Evolutionary conservation across 129 eudicot species (phyloP), one percentile per base, ranked within the genome.

Genomic region (Pulicaria dysenterica): DNA sequence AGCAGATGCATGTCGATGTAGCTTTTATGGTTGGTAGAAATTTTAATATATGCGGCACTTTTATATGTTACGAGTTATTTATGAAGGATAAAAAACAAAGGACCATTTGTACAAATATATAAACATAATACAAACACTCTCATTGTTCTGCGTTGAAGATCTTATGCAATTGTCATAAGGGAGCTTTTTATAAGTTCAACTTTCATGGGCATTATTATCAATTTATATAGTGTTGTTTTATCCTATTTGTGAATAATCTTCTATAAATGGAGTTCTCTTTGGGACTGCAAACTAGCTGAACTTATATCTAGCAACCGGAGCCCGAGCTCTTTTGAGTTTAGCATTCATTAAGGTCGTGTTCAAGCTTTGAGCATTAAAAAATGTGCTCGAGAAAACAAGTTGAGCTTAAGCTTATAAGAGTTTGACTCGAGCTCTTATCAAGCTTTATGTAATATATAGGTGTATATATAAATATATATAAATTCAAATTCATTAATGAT

Each of bases 181-280:
- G 44, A 67, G 55, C 58, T 34, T 67, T 67, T 13, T 13, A 46
- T 47, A 46, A 31, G 72, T 45, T 47, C 44, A 62, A 40, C 39
- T 62, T 62, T 14, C 36, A 38, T 7, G 48, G 68, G 48, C 40
- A 11, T 62, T 15, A 44, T 42, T 50, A 16, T 43, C 50, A 41
- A 4, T 9, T 64, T 42, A 64, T 16, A 15, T n/a, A 8, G 69
- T 37, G 15, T 64, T 8, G 53, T 64, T n/a, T 50, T 64, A 41
- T 64, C 14, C 0, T 61, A 61, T 64, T 16, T 14, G 51, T 41
- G 5, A 42, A 43, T 15, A 16, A 19, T 8, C 14, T 64, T 64
- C 38, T 64, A 16, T 64, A 42, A 9, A 4, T 24, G 31, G 31
- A 24, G 31, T 24, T 24, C 31, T 24, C 31, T 24, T 1, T 24